Conservation (phyloP, 129 eudicot genomes). For the Flaveria bidentis region DNA sequence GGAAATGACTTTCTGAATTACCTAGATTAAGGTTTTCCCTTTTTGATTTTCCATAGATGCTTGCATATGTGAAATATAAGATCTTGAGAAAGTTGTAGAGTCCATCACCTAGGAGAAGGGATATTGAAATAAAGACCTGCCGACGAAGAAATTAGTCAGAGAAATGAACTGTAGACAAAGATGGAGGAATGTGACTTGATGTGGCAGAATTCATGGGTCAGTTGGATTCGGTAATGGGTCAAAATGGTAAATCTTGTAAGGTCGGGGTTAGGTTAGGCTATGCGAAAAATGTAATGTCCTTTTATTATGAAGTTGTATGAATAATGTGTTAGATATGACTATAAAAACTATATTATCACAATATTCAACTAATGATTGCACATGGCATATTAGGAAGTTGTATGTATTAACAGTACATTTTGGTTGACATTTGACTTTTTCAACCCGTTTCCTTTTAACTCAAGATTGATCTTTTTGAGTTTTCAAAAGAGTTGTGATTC, state of each 20-base stretch:
- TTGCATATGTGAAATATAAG: slow-evolving; percentile 48
- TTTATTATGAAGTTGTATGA: neutral
- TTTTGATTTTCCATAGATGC: slow-evolving; percentile 44
- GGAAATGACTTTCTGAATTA: slow-evolving; percentile 15
- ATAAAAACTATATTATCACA: neutral
- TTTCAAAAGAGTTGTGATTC: neutral
- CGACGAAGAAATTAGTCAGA: slow-evolving; percentile 24
- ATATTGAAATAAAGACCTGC: slow-evolving; percentile 78
- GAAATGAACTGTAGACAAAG: neutral
- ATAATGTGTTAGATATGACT: neutral
- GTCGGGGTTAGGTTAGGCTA: neutral
- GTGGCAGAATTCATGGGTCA: neutral
- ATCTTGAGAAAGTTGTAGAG: slow-evolving; percentile 72
- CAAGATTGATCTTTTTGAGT: neutral
- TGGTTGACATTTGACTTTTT: slow-evolving; percentile 1
- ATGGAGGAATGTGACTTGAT: neutral
- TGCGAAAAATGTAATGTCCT: neutral
- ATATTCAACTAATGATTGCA: too few species aligned
- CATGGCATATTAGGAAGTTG: too few species aligned
- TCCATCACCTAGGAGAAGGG: slow-evolving; percentile 84
- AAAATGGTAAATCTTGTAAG: neutral
- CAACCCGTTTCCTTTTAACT: neutral
- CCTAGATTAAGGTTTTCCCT: slow-evolving; percentile 42
- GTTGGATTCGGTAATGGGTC: slow-evolving; percentile 5
- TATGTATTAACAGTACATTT: too few species aligned